A percentile compares a stretch with the other conserved stretches of the same genome.
These are phyloP conservation scores for Chrysochromulina tobinii DNA, from an alignment of 78 protist species.

Conservation along the genomic window DNA sequence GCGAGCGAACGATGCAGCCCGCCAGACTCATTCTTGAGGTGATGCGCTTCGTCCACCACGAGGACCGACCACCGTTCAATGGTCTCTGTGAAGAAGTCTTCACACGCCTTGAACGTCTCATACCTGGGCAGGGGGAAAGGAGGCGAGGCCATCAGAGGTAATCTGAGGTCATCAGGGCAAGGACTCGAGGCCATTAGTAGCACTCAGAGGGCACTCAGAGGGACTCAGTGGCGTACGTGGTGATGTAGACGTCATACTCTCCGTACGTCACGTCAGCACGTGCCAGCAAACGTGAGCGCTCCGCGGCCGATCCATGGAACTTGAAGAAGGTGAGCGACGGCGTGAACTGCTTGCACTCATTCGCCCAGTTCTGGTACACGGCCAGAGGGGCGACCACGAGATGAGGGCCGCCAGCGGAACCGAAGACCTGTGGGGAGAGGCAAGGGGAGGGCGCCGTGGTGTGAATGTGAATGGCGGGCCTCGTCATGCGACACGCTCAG, in stretches of 20 bases:
- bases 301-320: constrained; percentile 40
- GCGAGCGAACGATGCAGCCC: too few species aligned
- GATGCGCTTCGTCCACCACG: constrained; percentile 8
- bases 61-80: neutral
- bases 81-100: constrained; percentile 4
- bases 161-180: too few species aligned
- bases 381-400: constrained; percentile 60
- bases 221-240: neutral
- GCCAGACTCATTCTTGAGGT: constrained; percentile 4
- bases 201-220: neutral
- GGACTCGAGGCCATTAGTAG: too few species aligned
- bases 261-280: neutral
- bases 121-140: neutral
- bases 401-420: constrained; percentile 17
- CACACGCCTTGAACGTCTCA: neutral
- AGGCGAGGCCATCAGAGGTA: too few species aligned
- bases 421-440: too few species aligned
- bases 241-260: neutral
- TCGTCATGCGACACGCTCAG: too few species aligned
- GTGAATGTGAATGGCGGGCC: too few species aligned
- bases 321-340: constrained; percentile 36
- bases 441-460: too few species aligned
- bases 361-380: constrained; percentile 42
- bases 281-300: neutral
- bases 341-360: constrained; percentile 45